Percentiles rank a stretch among this genome's conserved stretches.
phyloP scores from a whole-genome alignment of 2,329 filamentous ascomycete species.

The Ilyonectria robusta region DNA sequence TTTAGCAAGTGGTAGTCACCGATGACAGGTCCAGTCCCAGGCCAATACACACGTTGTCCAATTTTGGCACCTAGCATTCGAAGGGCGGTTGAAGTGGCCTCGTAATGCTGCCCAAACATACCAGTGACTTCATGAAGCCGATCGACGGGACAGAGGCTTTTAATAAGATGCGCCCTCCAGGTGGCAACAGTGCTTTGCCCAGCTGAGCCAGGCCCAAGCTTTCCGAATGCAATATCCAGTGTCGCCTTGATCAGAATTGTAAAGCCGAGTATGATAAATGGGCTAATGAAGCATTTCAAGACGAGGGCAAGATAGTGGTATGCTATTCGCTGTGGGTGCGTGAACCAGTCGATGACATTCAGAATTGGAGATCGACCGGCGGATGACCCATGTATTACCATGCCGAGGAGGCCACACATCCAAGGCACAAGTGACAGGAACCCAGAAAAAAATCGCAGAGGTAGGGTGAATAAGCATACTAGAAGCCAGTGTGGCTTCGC shows the following conservation, averaged over 20 bases:
- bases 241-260: constrained; percentile 58
- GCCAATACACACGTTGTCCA: constrained; percentile 70
- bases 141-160: constrained; percentile 59
- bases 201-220: constrained; percentile 52
- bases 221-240: constrained; percentile 58
- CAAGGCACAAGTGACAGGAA: constrained; percentile 62
- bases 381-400: constrained; percentile 57
- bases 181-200: constrained; percentile 54
- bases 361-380: constrained; percentile 54
- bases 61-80: constrained; percentile 66
- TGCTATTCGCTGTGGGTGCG: constrained; percentile 59
- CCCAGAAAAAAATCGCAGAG: constrained; percentile 57
- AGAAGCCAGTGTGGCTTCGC: constrained; percentile 62
- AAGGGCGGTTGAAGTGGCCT: constrained; percentile 65
- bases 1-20: constrained; percentile 69
- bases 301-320: constrained; percentile 66
- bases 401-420: constrained; percentile 60
- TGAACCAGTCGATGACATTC: constrained; percentile 65
- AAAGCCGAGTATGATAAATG: constrained; percentile 61
- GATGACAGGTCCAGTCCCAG: constrained; percentile 67
- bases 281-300: constrained; percentile 57
- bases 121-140: constrained; percentile 64
- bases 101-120: constrained; percentile 69
- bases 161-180: constrained; percentile 62
- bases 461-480: constrained; percentile 58